Evolutionary conservation across 106 monocot genomes (phyloP), one percentile per base, ranked within the genome.

Genomic region (Amphibolis antarctica): DNA sequence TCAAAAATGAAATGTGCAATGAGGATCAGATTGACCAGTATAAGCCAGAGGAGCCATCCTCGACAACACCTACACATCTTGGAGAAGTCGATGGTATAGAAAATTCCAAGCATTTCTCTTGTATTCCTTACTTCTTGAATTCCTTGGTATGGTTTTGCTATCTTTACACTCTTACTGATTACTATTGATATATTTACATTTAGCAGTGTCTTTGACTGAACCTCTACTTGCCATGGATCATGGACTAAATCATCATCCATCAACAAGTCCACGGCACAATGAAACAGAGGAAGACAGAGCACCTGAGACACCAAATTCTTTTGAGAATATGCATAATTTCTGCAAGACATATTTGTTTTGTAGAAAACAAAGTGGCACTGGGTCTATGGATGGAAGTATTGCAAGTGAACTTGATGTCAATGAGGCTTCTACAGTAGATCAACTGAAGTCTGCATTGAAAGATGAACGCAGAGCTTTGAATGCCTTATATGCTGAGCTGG

Each of bases 401-500:
- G 72, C 77, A 9, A 81, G 85, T 65, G 92, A 93, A 26, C 44
- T 77, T 18, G 88, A 88, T 51, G 74, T 29, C 0, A 64, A 47
- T 28, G 92, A 88, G 47, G 20, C 57, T 45, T 42, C 76, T 28
- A 85, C 71, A 19, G 20, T 73, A 0, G 92, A 88, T 64, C 80
- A 78, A 23, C 74, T 93, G 28, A 93, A 83, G 69, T 31, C 80
- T 69, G 82, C 88, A n/a, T 58, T 92, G 15, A 76, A 75, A 66
- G 58, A 81, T 7, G 84, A 87, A 28, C 78, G 75, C 26, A 79
- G 68, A 50, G 68, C 85, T 36, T 29, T 88, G 45, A 76, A 60
- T 52, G 78, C 88, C 57, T 65, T 88, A 44, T 93, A 94, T 70
- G 53, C 77, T 22, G 94, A 94, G 42, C 66, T 94, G 18, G 94